Evolutionary conservation across 2,329 filamentous ascomycete genomes (phyloP).

Genomic region (Colletotrichum sp.): DNA sequence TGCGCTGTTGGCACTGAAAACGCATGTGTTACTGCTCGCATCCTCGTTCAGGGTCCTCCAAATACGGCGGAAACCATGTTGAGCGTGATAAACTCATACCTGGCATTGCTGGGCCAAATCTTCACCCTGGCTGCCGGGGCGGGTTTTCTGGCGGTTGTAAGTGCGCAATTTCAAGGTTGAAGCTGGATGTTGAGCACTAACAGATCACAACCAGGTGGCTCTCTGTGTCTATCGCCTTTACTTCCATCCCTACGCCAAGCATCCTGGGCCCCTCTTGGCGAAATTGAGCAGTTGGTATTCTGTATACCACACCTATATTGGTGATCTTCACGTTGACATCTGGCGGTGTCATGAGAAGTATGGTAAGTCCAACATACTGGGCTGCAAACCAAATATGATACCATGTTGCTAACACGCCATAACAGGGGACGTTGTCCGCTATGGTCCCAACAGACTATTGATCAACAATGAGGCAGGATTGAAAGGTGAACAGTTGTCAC

Average conservation of each 20-base stretch:
- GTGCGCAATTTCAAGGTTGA: background rate
- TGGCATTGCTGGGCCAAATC: background rate
- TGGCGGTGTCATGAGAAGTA: conserved; percentile 8
- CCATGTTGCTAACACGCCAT: background rate
- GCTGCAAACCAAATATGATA: background rate
- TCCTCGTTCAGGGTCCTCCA: background rate
- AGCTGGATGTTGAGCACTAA: background rate
- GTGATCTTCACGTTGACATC: conserved; percentile 5
- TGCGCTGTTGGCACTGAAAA: background rate
- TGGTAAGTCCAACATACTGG: background rate
- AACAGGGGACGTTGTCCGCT: conserved; percentile 1
- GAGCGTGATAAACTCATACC: background rate
- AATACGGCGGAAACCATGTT: background rate
- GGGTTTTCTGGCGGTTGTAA: background rate
- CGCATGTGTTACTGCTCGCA: background rate
- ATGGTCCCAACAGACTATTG: background rate
- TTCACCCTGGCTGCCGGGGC: background rate
- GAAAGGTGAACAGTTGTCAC: background rate
- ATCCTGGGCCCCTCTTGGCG: background rate
- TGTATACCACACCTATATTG: background rate
- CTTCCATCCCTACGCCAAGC: conserved; percentile 7
- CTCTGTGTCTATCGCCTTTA: background rate
- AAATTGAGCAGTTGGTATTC: conserved; percentile 4
- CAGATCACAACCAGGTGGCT: background rate
- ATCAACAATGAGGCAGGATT: background rate